Conservation (phyloP, 1,284 basidiomycete species). For the Earliella scabrosa region DNA sequence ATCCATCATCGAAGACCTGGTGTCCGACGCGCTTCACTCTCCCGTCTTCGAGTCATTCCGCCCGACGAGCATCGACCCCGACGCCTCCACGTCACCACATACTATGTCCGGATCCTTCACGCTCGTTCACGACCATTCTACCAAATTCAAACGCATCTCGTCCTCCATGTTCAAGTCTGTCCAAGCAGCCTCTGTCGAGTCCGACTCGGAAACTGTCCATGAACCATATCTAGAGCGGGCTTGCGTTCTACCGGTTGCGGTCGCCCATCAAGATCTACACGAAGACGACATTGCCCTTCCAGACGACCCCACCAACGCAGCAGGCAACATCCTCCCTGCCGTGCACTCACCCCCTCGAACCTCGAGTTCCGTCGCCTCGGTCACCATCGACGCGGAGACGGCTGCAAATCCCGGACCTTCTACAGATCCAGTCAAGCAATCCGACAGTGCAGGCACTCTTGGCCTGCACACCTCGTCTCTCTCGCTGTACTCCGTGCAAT, state of each 20-base stretch:
- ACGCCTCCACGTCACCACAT: slow-evolving; percentile 5
- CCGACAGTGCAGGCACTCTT: not conserved
- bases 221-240: not conserved
- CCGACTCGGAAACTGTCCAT: not conserved
- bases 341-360: too few relatives aligned
- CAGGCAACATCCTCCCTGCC: too few relatives aligned
- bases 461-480: not conserved
- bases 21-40: slow-evolving; percentile 1
- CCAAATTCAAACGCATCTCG: slow-evolving; percentile 6
- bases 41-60: slow-evolving; percentile 7
- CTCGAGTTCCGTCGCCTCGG: too few relatives aligned
- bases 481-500: not conserved
- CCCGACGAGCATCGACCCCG: not conserved
- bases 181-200: not conserved
- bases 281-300: too few relatives aligned
- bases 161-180: not conserved
- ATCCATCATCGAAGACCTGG: not conserved
- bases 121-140: slow-evolving; percentile 18
- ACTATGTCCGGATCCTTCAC: slow-evolving; percentile 13
- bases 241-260: not conserved
- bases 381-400: too few relatives aligned
- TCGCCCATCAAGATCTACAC: too few relatives aligned
- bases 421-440: not conserved
- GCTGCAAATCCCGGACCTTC: too few relatives aligned
- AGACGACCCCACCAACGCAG: not conserved